Evolutionary conservation across 768 basidiomycete genomes (phyloP), one percentile per base, ranked within the genome.

Genomic region (Jaapia argillacea): DNA sequence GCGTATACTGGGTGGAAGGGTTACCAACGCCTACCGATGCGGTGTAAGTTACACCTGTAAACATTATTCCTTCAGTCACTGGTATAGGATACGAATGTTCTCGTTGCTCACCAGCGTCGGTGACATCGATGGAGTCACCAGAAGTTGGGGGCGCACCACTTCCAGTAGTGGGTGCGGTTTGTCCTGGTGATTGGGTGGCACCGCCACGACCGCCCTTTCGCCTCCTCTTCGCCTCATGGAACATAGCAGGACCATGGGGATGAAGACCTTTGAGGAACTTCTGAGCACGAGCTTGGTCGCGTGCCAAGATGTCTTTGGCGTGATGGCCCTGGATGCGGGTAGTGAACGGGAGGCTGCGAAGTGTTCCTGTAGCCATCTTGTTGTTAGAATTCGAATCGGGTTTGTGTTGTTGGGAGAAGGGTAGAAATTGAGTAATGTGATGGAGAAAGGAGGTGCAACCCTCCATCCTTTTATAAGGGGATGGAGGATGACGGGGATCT

Each of bases 211-310:
- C 10, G 43, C 50, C 43, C 42, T 44, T 56, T 25, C 44, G 55
- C 33, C 51, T 57, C 38, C 51, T 50, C 23, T 54, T 54, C 24
- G 51, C 43, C 41, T 63, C 55, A 23, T 53, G 51, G 47, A 63
- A 59, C 4, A 64, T 61, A 10, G 43, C 42, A 10, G 77, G 78
- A 13, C 77, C 75, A 46, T 78, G 74, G 0, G 75, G 70, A 43
- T 74, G 71, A 33, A 72, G 28, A 20, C 75, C 76, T 22, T 66
- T 60, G n/a, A 77, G 52, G 50, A 80, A 49, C 63, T 75, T 80
- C 58, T 67, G 58, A 7, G 77, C 76, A 13, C 79, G 71, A 36
- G 66, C 65, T 47, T 64, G 61, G 57, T 80, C 77, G 54, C 70
- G 69, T 23, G 71, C 65, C 37, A 79, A 58, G 49, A 79, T 63